phyloP scores from a whole-genome alignment of 169 alveolate species.

The Plasmodium vinckei region DNA sequence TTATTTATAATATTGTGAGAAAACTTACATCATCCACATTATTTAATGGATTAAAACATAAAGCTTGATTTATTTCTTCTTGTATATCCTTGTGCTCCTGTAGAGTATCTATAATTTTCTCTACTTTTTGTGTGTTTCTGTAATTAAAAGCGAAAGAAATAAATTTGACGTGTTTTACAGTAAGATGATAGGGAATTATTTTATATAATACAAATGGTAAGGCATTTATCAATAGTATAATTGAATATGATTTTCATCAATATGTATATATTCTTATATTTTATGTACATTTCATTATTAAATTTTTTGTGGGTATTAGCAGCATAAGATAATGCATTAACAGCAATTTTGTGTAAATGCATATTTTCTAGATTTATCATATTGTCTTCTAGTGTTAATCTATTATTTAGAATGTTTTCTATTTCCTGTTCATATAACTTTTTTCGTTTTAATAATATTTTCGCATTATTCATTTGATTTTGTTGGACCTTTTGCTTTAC shows the following conservation, averaged over 20 bases:
- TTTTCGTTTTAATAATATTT: slow-evolving; percentile 81
- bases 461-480: slow-evolving; percentile 78
- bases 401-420: slow-evolving; percentile 76
- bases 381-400: slow-evolving; percentile 84
- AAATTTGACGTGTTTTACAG: not conserved
- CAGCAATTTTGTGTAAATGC: slow-evolving; percentile 84
- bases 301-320: slow-evolving; percentile 73
- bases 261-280: slow-evolving; percentile 1
- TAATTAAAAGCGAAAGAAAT: not conserved
- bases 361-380: slow-evolving; percentile 85
- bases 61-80: slow-evolving; percentile 82
- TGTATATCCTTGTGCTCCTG: slow-evolving; percentile 84
- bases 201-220: not conserved
- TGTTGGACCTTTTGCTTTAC: slow-evolving; percentile 73
- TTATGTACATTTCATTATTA: slow-evolving; percentile 62
- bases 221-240: not conserved
- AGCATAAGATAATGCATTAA: slow-evolving; percentile 79
- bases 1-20: not conserved
- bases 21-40: slow-evolving; percentile 71
- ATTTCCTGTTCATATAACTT: slow-evolving; percentile 83
- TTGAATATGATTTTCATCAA: not conserved
- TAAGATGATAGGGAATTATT: not conserved
- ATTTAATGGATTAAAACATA: slow-evolving; percentile 48
- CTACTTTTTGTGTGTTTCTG: slow-evolving; percentile 80
- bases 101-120: slow-evolving; percentile 81